phyloP scores from a whole-genome alignment of 2,329 filamentous ascomycete genomes.

The Sarocladiaceae sp. region DNA sequence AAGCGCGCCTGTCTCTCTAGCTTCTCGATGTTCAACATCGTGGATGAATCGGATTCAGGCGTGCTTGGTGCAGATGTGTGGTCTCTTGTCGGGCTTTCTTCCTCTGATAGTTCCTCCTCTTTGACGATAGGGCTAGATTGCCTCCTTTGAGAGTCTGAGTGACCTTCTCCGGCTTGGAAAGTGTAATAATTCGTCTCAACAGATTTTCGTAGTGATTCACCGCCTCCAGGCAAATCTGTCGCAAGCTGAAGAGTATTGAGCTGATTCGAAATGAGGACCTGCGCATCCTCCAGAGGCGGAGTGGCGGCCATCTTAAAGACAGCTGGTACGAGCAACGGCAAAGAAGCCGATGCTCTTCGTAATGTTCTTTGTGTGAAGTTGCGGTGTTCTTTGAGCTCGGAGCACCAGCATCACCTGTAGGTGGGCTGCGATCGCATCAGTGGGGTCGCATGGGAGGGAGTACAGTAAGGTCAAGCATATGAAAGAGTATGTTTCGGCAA shows the following conservation, averaged over 20 bases:
- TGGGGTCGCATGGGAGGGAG: slow-evolving; percentile 3
- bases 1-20: not conserved
- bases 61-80: not conserved
- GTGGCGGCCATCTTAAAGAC: not conserved
- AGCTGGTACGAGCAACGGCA: not conserved
- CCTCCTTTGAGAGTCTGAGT: too few species aligned
- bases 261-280: not conserved
- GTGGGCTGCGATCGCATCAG: not conserved
- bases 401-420: not conserved
- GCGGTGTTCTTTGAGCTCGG: not conserved
- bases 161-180: not conserved
- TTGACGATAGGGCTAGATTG: not conserved
- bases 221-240: not conserved
- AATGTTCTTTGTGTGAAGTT: not conserved
- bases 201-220: not conserved
- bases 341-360: not conserved
- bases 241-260: not conserved
- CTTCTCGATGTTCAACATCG: not conserved
- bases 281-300: not conserved
- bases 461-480: not conserved
- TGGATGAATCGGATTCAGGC: not conserved
- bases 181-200: not conserved
- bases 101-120: not conserved
- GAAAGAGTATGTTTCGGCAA: not conserved
- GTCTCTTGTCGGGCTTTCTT: not conserved